Evolutionary conservation across 257 asterid species (phyloP).

Genomic region (Solanum bulbocastanum): DNA sequence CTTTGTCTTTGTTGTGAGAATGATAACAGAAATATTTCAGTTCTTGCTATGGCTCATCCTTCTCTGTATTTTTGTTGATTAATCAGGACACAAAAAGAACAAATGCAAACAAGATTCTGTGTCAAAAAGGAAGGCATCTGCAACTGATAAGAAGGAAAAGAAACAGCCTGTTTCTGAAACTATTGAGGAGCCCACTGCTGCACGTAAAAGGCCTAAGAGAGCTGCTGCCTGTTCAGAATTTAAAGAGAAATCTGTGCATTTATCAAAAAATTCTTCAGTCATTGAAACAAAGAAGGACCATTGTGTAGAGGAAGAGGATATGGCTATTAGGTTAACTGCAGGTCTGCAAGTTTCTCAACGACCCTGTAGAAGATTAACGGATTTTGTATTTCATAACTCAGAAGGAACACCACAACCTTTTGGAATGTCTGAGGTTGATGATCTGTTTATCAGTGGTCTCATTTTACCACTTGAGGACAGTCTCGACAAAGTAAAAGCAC

Average conservation of each 20-base stretch:
- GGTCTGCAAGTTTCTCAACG: slow-evolving; percentile 46
- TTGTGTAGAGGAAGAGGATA: slow-evolving; percentile 53
- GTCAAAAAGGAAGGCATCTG: slow-evolving; percentile 27
- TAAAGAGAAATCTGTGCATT: slow-evolving; percentile 50
- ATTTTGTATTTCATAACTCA: slow-evolving; percentile 57
- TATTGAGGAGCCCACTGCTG: slow-evolving; percentile 20
- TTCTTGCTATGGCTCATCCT: neutral
- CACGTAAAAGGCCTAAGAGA: slow-evolving; percentile 74
- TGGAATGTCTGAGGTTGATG: slow-evolving; percentile 78
- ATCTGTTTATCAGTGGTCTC: slow-evolving; percentile 61
- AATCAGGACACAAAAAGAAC: slow-evolving; percentile 24
- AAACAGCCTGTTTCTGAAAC: slow-evolving; percentile 38
- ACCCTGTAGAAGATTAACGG: slow-evolving; percentile 67
- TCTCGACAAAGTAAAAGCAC: slow-evolving; percentile 44
- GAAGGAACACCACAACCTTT: slow-evolving; percentile 66
- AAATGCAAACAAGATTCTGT: slow-evolving; percentile 17
- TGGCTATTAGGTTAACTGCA: slow-evolving; percentile 69
- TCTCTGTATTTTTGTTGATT: neutral
- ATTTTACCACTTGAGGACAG: slow-evolving; percentile 63
- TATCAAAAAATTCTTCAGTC: slow-evolving; percentile 31
- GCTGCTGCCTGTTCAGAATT: slow-evolving; percentile 75
- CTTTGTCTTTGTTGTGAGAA: neutral
- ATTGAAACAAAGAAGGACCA: slow-evolving; percentile 48
- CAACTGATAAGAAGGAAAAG: slow-evolving; percentile 22
- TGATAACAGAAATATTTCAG: neutral